Conservation (phyloP, 768 basidiomycete genomes). For the Lactifluus pinguis region DNA sequence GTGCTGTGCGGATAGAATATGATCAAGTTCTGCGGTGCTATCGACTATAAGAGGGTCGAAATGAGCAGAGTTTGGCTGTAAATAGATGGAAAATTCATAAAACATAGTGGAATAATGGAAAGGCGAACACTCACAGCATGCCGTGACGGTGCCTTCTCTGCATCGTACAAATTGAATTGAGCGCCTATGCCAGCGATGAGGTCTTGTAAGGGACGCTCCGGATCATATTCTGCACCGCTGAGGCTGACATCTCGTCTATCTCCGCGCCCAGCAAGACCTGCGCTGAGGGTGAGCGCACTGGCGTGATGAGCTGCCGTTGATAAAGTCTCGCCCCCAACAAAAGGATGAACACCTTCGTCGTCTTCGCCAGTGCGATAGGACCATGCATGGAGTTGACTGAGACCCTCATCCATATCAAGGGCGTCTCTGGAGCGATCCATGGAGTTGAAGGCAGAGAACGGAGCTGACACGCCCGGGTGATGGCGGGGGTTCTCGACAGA, state of each 20-base stretch:
- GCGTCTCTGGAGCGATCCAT: constrained; percentile 52
- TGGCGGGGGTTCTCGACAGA: constrained; percentile 68
- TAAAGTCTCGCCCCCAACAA: constrained; percentile 52
- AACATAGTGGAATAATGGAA: neutral
- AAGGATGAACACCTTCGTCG: constrained; percentile 60
- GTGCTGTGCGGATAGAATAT: constrained; percentile 48
- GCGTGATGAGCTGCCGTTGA: constrained; percentile 89
- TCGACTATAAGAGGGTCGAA: constrained; percentile 54
- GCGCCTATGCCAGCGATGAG: constrained; percentile 58
- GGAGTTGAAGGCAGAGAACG: constrained; percentile 50
- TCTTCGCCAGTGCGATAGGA: constrained; percentile 40
- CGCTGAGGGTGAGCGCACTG: constrained; percentile 76
- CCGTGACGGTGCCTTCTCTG: constrained; percentile 43
- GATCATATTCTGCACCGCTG: constrained; percentile 79
- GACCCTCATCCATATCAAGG: constrained; percentile 41
- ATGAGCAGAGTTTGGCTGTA: constrained; percentile 26
- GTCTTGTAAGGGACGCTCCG: constrained; percentile 65
- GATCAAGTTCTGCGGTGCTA: constrained; percentile 52
- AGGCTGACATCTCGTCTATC: constrained; percentile 47
- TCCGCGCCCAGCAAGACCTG: constrained; percentile 59
- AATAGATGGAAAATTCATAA: constrained; percentile 2
- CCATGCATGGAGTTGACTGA: constrained; percentile 29
- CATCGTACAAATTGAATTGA: constrained; percentile 48
- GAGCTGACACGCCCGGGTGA: constrained; percentile 41
- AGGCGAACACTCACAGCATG: constrained; percentile 32